These are phyloP conservation scores for Hymenochaete sp. DNA, from an alignment of 1,284 basidiomycete species.

Conservation along the genomic window DNA sequence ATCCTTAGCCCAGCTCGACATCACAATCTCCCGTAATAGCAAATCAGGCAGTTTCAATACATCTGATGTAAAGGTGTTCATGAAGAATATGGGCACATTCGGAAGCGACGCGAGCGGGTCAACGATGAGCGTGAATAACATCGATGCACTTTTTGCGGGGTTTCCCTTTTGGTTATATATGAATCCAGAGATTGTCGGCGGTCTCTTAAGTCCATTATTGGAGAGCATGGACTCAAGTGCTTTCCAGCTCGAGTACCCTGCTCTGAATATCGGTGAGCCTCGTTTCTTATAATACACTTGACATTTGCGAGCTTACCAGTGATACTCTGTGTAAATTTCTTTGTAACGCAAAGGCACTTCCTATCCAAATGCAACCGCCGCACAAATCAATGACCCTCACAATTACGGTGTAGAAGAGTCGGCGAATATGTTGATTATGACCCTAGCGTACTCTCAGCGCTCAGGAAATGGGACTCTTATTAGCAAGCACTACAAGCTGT, in stretches of 20 bases:
- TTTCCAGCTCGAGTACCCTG: constrained; percentile 29
- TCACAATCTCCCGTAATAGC: constrained; percentile 27
- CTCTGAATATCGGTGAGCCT: constrained; percentile 33
- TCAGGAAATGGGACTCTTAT: constrained; percentile 28
- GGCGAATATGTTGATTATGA: constrained; percentile 36
- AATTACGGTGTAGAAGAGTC: constrained; percentile 25
- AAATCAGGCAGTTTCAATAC: constrained; percentile 23
- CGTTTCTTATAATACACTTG: background rate
- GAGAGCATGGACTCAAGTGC: constrained; percentile 29
- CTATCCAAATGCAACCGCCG: constrained; percentile 24
- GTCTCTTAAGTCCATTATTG: constrained; percentile 38
- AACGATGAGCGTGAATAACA: constrained; percentile 33
- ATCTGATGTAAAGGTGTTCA: constrained; percentile 19
- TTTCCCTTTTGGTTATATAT: constrained; percentile 40
- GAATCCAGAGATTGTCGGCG: constrained; percentile 33
- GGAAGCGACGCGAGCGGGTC: constrained; percentile 5
- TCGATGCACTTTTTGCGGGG: constrained; percentile 40
- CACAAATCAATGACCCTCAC: constrained; percentile 21
- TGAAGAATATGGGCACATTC: constrained; percentile 16
- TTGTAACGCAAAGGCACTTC: background rate
- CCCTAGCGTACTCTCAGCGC: constrained; percentile 29
- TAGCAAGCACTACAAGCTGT: constrained; percentile 27
- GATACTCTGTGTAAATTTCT: background rate
- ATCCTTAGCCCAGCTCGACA: constrained; percentile 33
- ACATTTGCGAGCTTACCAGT: too few species aligned